These are phyloP conservation scores for Strobilomyces dryophilus DNA, from an alignment of 768 basidiomycete species.

Conservation along the genomic window DNA sequence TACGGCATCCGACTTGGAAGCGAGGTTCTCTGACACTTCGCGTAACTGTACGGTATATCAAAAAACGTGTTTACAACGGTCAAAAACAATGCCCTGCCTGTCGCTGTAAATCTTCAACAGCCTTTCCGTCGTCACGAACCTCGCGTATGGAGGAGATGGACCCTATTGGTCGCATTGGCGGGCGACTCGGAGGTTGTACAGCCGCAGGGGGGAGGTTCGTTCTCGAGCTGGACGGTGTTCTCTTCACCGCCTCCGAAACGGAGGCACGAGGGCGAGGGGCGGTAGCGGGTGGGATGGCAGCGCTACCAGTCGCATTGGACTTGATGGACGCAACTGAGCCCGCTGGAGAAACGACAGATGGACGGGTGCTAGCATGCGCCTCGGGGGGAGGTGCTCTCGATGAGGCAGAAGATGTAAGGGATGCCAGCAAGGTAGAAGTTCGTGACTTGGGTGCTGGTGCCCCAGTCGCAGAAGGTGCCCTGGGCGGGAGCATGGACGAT, in stretches of 20 bases:
- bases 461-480: conserved; percentile 38
- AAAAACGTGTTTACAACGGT: neutral
- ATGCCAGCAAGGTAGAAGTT: conserved; percentile 25
- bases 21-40: conserved; percentile 50
- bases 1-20: conserved; percentile 48
- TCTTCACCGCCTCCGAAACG: conserved; percentile 62
- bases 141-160: conserved; percentile 78
- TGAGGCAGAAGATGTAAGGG: conserved; percentile 22
- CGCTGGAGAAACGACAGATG: conserved; percentile 54
- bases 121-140: conserved; percentile 58
- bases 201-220: conserved; percentile 34
- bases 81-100: conserved; percentile 40
- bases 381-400: conserved; percentile 20
- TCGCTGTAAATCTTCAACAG: conserved; percentile 51
- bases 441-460: conserved; percentile 37
- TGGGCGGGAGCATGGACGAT: conserved; percentile 30
- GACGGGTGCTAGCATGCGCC: conserved; percentile 34
- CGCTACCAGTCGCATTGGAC: conserved; percentile 32
- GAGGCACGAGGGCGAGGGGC: conserved; percentile 57
- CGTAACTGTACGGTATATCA: conserved; percentile 44
- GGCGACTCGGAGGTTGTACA: conserved; percentile 30
- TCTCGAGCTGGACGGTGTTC: conserved; percentile 40
- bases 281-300: conserved; percentile 21
- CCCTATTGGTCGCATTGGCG: conserved; percentile 43
- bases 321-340: conserved; percentile 47